phyloP scores from a whole-genome alignment of 208 protist species.

The Leishmania martiniquensis region DNA sequence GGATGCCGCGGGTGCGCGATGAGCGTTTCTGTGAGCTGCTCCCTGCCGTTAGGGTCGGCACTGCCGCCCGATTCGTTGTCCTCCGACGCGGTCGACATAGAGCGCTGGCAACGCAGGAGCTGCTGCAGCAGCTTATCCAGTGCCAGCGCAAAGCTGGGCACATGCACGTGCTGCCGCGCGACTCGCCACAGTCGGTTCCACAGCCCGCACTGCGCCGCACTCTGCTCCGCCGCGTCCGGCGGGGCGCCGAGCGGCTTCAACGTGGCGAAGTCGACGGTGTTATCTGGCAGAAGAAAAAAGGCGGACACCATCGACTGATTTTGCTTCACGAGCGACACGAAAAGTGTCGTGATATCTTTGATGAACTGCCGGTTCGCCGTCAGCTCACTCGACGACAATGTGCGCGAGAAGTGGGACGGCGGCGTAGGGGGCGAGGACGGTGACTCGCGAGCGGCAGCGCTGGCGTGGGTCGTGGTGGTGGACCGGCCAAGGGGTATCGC shows the following conservation, averaged over 20 bases:
- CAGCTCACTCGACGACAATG: constrained; percentile 2
- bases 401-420: not conserved
- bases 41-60: constrained; percentile 29
- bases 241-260: constrained; percentile 48
- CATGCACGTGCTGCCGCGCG: constrained; percentile 28
- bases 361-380: constrained; percentile 35
- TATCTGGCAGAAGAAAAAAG: constrained; percentile 56
- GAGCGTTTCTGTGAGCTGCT: constrained; percentile 34
- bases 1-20: constrained; percentile 69
- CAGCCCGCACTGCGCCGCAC: constrained; percentile 24
- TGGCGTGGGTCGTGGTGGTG: not conserved
- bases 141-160: constrained; percentile 23
- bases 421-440: not conserved
- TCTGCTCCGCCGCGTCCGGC: constrained; percentile 33
- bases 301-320: constrained; percentile 26
- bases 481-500: not conserved
- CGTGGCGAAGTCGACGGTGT: constrained; percentile 22
- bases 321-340: constrained; percentile 32
- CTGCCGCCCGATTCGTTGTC: constrained; percentile 30
- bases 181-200: constrained; percentile 34
- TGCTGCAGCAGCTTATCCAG: constrained; percentile 32
- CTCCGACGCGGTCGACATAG: constrained; percentile 20
- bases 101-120: constrained; percentile 32
- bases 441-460: not conserved
- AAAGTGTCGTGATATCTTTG: constrained; percentile 27